Evolutionary conservation across 2,329 filamentous ascomycete species (phyloP), one percentile per base, ranked within the genome.

Genomic region (Sarocladium strictum): DNA sequence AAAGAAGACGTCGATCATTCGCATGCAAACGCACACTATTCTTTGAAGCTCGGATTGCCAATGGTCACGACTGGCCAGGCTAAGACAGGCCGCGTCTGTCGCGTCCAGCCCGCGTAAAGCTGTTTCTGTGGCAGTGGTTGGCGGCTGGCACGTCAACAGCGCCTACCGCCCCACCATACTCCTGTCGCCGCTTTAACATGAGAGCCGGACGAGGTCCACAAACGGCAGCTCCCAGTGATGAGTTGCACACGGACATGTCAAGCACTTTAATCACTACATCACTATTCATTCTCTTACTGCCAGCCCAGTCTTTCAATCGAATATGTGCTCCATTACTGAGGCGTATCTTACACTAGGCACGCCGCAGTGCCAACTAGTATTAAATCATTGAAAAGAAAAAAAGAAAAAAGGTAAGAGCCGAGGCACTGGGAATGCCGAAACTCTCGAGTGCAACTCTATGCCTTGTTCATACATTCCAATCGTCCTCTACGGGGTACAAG

Each of bases 61-160:
- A 33, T 53, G 37, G n/a, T 33, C n/a, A 19, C 11, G 27, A 51
- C 6, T n/a, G n/a, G n/a, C n/a, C n/a, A n/a, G n/a, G 32, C 14
- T 24, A 24, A n/a, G 33, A 11, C 12, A 33, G 53, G 57, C 56
- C 37, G 57, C 56, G 56, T 59, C 24, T 45, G 40, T 58, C 61
- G 58, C 58, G 57, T 57, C 55, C 53, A 26, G 50, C 60, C 62
- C 69, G 69, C 67, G 69, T 71, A 69, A 70, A 71, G 69, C 63
- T 57, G 64, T 63, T 59, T 58, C 47, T 53, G 53, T 53, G 27
- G 21, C 21, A 15, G 21, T 53, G 38, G 24, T 53, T 53, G 52
- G 32, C 29, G 43, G 43, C 43, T 47, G 52, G 37, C 37, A 43
- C 37, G n/a, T 43, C 47, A 51, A 51, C 47, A 51, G 47, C 11